Percentiles rank a stretch among this genome's conserved stretches.
Evolutionary conservation across 2,329 filamentous ascomycete genomes (phyloP).

Genomic region (Fusarium stilboides): DNA sequence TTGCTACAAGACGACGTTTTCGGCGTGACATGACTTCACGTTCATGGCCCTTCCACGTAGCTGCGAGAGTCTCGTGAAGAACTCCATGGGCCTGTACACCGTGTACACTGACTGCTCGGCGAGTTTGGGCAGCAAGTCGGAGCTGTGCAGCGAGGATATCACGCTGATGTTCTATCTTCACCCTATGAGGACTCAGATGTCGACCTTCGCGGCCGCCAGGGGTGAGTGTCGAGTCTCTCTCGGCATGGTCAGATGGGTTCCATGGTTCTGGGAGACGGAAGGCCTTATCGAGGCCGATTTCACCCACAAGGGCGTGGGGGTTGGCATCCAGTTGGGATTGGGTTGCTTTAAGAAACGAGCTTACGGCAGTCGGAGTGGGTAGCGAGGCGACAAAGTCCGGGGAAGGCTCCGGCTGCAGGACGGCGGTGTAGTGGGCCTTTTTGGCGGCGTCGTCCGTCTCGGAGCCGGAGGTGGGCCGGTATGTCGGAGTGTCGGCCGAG

Average conservation of each 20-base stretch:
- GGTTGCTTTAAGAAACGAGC: constrained; percentile 70
- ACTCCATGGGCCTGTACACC: constrained; percentile 84
- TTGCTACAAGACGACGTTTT: constrained; percentile 67
- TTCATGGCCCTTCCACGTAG: constrained; percentile 80
- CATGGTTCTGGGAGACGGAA: constrained; percentile 79
- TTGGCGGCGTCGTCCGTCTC: constrained; percentile 55
- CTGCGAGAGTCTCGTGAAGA: constrained; percentile 75
- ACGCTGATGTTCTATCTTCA: constrained; percentile 78
- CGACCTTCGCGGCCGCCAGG: constrained; percentile 80
- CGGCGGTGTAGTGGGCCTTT: constrained; percentile 74
- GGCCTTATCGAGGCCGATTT: constrained; percentile 83
- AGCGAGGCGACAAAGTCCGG: constrained; percentile 64
- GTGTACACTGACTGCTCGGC: constrained; percentile 77
- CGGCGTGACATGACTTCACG: constrained; percentile 71
- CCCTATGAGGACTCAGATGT: constrained; percentile 76
- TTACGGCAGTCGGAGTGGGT: constrained; percentile 73
- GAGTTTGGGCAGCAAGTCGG: constrained; percentile 77
- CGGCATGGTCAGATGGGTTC: constrained; percentile 55
- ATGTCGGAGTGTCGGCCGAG: constrained; percentile 56
- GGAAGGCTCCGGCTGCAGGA: constrained; percentile 70
- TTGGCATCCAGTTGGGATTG: constrained; percentile 68
- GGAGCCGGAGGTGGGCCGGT: constrained; percentile 49
- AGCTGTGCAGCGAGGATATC: constrained; percentile 77
- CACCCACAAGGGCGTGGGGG: constrained; percentile 79
- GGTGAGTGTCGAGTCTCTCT: constrained; percentile 64